Percentiles rank a stretch among this genome's conserved stretches.
phyloP scores from a whole-genome alignment of 441 rosid species.

The Pelargonium australe region DNA sequence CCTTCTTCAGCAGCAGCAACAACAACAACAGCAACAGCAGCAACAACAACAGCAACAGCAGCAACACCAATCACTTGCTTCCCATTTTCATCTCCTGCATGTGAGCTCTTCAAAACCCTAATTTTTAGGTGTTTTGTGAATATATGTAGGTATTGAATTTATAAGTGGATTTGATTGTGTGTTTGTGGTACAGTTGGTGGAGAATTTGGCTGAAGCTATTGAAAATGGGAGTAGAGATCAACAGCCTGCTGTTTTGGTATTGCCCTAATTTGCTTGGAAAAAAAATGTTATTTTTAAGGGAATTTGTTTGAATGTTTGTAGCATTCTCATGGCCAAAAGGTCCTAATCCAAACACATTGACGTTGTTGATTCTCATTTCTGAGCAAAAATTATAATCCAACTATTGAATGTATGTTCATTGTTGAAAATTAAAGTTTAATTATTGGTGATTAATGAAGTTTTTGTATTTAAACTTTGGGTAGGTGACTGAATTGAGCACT shows the following conservation, averaged over 20 bases:
- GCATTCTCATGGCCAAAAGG: no score
- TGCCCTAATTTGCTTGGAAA: conserved; percentile 14
- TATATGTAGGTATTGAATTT: background rate
- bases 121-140: background rate
- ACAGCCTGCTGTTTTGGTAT: conserved; percentile 74
- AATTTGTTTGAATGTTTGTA: no score
- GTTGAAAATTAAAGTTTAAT: conserved; percentile 6
- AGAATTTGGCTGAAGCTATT: conserved; percentile 56
- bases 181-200: conserved; percentile 48
- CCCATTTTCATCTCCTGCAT: conserved; percentile 72
- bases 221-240: conserved; percentile 78
- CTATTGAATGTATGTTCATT: no score
- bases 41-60: conserved; percentile 46
- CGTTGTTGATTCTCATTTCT: no score
- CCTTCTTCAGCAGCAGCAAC: conserved; percentile 18
- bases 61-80: conserved; percentile 81
- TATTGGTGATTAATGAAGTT: conserved; percentile 2
- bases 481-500: conserved; percentile 62
- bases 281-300: background rate
- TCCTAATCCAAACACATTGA: no score
- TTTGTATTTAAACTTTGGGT: conserved; percentile 16
- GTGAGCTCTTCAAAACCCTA: conserved; percentile 25
- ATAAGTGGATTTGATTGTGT: background rate
- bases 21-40: conserved; percentile 17
- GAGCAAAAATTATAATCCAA: no score